Conservation (phyloP, 2,329 filamentous ascomycete species). For the Hypoxylon sp. region DNA sequence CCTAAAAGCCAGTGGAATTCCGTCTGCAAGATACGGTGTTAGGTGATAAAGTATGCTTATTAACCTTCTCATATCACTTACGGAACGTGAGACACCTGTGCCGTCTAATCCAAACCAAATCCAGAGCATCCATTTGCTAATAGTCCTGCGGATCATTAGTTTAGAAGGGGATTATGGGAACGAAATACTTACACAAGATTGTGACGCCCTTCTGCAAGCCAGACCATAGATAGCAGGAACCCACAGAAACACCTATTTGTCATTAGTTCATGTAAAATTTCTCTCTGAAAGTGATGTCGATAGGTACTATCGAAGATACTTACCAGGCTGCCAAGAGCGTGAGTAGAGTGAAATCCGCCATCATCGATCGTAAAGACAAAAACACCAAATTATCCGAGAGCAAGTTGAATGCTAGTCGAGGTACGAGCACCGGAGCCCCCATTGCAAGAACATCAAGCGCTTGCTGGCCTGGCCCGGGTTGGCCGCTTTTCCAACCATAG, state of each 20-base stretch:
- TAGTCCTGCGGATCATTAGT: constrained; percentile 65
- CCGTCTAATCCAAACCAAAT: constrained; percentile 93
- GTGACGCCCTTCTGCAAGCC: constrained; percentile 78
- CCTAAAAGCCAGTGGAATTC: constrained; percentile 86
- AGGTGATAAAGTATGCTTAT: constrained; percentile 17
- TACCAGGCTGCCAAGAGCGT: constrained; percentile 81
- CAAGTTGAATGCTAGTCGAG: constrained; percentile 84
- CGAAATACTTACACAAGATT: constrained; percentile 65
- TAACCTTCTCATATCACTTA: constrained; percentile 53
- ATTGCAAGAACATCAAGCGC: constrained; percentile 85
- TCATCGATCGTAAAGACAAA: constrained; percentile 85
- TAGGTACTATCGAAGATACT: constrained; percentile 13
- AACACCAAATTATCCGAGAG: constrained; percentile 89
- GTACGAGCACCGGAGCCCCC: constrained; percentile 82
- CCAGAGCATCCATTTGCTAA: constrained; percentile 92
- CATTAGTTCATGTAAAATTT: constrained; percentile 29
- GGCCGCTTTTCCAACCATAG: constrained; percentile 70
- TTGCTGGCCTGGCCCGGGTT: constrained; percentile 70
- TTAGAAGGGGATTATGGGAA: not conserved
- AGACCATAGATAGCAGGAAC: constrained; percentile 83
- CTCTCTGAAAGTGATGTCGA: not conserved
- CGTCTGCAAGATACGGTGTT: constrained; percentile 58
- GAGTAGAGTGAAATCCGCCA: constrained; percentile 85
- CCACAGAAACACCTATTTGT: constrained; percentile 77
- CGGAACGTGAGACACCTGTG: constrained; percentile 72